These are phyloP conservation scores for Saraca asoca DNA, from an alignment of 331 rosid species.

Conservation along the genomic window DNA sequence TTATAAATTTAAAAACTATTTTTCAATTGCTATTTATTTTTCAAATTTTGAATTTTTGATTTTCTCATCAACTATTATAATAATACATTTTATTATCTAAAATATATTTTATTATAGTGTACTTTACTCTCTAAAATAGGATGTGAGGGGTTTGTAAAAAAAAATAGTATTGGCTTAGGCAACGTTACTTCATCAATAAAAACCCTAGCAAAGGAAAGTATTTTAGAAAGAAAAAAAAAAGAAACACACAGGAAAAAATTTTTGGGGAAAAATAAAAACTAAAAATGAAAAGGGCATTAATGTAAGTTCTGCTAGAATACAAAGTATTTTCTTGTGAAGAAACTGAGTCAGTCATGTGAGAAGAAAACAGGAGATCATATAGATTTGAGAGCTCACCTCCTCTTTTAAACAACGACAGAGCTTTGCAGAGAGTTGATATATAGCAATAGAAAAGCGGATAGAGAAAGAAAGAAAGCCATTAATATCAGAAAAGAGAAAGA, in stretches of 20 bases:
- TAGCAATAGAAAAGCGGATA: constrained; percentile 10
- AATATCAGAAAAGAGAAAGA: constrained; percentile 12
- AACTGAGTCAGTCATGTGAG: constrained; percentile 64
- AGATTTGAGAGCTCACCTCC: constrained; percentile 67
- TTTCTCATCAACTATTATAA: no score
- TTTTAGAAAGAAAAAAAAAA: no score
- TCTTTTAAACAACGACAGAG: constrained; percentile 56
- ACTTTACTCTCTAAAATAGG: no score
- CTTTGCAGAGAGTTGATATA: constrained; percentile 39
- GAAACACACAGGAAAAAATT: constrained; percentile 17
- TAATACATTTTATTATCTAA: no score
- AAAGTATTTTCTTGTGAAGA: constrained; percentile 44
- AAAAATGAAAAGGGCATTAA: constrained; percentile 48
- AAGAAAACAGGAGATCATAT: constrained; percentile 71
- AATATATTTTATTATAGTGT: no score
- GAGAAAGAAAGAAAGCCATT: constrained; percentile 4
- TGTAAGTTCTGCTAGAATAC: constrained; percentile 41
- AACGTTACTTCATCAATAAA: no score
- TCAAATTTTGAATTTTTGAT: no score
- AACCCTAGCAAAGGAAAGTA: no score
- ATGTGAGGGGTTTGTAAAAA: no score
- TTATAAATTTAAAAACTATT: no score
- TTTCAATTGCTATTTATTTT: no score
- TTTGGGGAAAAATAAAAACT: constrained; percentile 19
- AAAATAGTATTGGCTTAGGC: no score